phyloP scores from a whole-genome alignment of 2,329 filamentous ascomycete species.

The Talaromyces islandicus region DNA sequence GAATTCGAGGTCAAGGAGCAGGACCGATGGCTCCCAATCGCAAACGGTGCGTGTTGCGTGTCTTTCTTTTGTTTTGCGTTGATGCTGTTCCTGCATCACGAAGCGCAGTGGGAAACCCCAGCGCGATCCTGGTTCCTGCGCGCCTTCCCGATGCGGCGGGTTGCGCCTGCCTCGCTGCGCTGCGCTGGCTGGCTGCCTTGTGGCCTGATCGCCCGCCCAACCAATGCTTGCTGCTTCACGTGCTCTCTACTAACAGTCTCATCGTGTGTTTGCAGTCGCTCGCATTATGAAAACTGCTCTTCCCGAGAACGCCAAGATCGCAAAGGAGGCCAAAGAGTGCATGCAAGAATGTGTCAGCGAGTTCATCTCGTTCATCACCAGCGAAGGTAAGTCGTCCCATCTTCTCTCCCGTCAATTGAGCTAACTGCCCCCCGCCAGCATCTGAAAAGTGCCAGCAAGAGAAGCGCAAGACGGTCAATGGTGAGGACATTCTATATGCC shows the following conservation, averaged over 20 bases:
- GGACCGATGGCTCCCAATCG: conserved; percentile 98
- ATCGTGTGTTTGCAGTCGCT: conserved; percentile 89
- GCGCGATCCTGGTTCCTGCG: conserved; percentile 46
- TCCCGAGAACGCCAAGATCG: conserved; percentile 97
- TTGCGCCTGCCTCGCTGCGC: background rate
- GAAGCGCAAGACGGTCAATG: conserved; percentile 98
- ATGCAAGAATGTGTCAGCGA: conserved; percentile 99
- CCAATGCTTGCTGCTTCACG: conserved; percentile 2
- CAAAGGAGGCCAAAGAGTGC: conserved; percentile 98
- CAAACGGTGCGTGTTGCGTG: conserved; percentile 92
- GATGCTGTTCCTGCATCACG: conserved; percentile 28
- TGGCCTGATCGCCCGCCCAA: background rate
- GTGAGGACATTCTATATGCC: conserved; percentile 95
- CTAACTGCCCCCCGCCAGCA: conserved; percentile 48
- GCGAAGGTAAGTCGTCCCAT: conserved; percentile 68
- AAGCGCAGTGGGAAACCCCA: conserved; percentile 14
- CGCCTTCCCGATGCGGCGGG: conserved; percentile 15
- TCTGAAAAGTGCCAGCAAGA: conserved; percentile 99
- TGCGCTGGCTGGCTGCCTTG: background rate
- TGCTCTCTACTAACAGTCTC: conserved; percentile 76
- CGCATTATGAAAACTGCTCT: conserved; percentile 98
- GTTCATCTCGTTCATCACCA: conserved; percentile 99
- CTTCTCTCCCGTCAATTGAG: background rate
- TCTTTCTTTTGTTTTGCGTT: conserved; percentile 2
- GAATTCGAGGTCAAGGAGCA: conserved; percentile 99